These are phyloP conservation scores for Chenopodium suecicum DNA, from an alignment of 148 eudicot genomes.

Conservation along the genomic window DNA sequence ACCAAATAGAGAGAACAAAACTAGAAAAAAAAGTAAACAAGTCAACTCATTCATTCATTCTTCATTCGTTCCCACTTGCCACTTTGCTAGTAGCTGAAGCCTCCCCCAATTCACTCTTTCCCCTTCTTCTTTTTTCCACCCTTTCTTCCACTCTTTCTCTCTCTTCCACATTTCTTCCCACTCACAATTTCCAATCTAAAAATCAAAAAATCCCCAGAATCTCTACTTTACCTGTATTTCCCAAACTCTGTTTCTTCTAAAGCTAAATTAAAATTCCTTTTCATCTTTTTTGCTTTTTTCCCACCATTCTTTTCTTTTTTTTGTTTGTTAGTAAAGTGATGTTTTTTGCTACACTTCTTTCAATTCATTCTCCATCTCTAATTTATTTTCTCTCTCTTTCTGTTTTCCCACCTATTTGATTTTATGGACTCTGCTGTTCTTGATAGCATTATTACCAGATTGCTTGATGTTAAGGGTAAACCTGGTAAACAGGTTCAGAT, in stretches of 20 bases:
- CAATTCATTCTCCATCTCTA: too few relatives aligned
- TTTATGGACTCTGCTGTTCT: conserved; percentile 45
- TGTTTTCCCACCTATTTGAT: neutral
- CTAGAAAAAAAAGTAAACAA: too few relatives aligned
- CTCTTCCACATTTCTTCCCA: conserved; percentile 1
- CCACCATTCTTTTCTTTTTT: neutral
- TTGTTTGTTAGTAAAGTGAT: neutral
- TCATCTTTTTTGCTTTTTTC: neutral
- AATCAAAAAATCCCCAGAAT: neutral
- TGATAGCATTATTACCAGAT: conserved; percentile 53
- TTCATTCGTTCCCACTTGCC: too few relatives aligned
- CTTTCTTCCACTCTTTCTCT: neutral
- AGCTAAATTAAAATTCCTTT: neutral
- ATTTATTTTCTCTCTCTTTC: neutral
- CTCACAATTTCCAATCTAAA: neutral
- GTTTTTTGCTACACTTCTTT: neutral
- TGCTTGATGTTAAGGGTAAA: conserved; percentile 58
- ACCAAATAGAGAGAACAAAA: too few relatives aligned
- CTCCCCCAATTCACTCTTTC: too few relatives aligned
- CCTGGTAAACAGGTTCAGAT: conserved; percentile 69
- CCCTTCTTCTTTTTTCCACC: too few relatives aligned
- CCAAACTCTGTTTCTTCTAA: neutral
- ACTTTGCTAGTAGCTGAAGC: too few relatives aligned
- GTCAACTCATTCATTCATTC: too few relatives aligned
- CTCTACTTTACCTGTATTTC: too few relatives aligned